These are phyloP conservation scores for Paragyromitra xinjiangensis DNA, from an alignment of 495 filamentous ascomycete genomes.

Conservation along the genomic window DNA sequence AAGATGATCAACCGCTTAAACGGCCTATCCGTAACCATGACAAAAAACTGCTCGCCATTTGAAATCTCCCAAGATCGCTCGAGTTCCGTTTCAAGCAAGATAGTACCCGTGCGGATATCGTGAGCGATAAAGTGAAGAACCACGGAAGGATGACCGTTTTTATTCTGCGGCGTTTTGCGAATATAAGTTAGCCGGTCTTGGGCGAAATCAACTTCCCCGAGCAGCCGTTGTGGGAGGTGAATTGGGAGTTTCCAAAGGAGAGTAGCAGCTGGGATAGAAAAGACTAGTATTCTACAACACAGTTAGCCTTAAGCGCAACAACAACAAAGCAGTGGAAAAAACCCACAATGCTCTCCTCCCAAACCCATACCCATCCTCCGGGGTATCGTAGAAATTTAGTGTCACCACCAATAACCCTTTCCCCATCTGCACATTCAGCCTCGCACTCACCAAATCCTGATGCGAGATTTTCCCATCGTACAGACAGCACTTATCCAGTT, in stretches of 20 bases:
- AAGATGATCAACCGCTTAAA: slow-evolving; percentile 51
- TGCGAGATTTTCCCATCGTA: slow-evolving; percentile 16
- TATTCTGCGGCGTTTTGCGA: slow-evolving; percentile 36
- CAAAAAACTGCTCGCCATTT: slow-evolving; percentile 50
- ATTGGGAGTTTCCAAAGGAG: slow-evolving; percentile 49
- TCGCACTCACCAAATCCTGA: slow-evolving; percentile 33
- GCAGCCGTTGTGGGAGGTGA: slow-evolving; percentile 39
- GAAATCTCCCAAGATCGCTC: slow-evolving; percentile 49
- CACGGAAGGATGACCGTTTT: background rate
- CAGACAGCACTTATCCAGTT: slow-evolving; percentile 31
- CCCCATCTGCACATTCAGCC: slow-evolving; percentile 48
- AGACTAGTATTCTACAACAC: slow-evolving; percentile 45
- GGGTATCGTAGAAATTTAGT: slow-evolving; percentile 47
- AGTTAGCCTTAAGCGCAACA: background rate
- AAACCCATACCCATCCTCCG: slow-evolving; percentile 41
- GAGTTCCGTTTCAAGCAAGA: slow-evolving; percentile 37
- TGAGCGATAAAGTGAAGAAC: slow-evolving; percentile 46
- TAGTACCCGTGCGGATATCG: slow-evolving; percentile 39
- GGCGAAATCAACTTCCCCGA: slow-evolving; percentile 51
- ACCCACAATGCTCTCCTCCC: slow-evolving; percentile 50
- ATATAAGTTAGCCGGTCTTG: slow-evolving; percentile 49
- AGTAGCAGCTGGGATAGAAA: slow-evolving; percentile 24
- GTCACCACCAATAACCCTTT: slow-evolving; percentile 47
- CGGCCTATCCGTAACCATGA: slow-evolving; percentile 46
- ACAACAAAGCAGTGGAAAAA: background rate